Percentiles rank a stretch among this genome's conserved stretches.
Conservation (phyloP, 345 rosid species). For the Orychophragmus violaceus region DNA sequence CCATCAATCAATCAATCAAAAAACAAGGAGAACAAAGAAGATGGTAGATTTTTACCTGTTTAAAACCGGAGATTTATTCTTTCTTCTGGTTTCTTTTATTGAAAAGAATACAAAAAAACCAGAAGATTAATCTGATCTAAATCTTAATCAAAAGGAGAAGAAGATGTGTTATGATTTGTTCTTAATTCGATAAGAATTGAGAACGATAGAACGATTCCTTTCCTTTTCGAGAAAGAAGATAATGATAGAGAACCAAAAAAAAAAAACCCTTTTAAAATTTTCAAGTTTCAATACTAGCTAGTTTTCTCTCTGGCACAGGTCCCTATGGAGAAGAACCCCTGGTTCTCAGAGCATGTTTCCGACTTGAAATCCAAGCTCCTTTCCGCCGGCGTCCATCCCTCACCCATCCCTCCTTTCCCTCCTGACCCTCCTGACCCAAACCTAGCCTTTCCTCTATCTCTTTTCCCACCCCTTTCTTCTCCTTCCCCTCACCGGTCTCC, state of each 20-base stretch:
- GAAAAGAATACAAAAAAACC: background rate
- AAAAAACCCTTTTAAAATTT: too few relatives aligned
- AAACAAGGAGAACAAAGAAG: background rate
- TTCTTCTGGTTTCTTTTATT: background rate
- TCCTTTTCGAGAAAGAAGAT: slow-evolving; percentile 6
- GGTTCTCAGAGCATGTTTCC: too few relatives aligned
- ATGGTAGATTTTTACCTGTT: background rate
- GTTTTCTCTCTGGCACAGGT: too few relatives aligned
- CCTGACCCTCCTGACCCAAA: too few relatives aligned
- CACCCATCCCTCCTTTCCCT: too few relatives aligned
- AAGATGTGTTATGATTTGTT: background rate
- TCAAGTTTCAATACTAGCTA: too few relatives aligned
- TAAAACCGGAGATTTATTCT: background rate
- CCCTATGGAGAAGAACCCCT: too few relatives aligned
- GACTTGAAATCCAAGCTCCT: too few relatives aligned
- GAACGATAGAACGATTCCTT: background rate
- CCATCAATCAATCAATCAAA: background rate
- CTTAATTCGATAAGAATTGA: background rate
- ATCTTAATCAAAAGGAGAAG: background rate
- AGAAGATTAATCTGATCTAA: background rate
- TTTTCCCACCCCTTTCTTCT: too few relatives aligned
- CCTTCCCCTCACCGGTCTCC: too few relatives aligned
- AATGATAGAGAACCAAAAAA: background rate
- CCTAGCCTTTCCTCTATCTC: too few relatives aligned
- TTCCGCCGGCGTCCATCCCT: too few relatives aligned